A percentile compares a stretch with the other conserved stretches of the same genome.
These are phyloP conservation scores for Erucastrum elatum DNA, from an alignment of 345 rosid genomes.

Conservation along the genomic window DNA sequence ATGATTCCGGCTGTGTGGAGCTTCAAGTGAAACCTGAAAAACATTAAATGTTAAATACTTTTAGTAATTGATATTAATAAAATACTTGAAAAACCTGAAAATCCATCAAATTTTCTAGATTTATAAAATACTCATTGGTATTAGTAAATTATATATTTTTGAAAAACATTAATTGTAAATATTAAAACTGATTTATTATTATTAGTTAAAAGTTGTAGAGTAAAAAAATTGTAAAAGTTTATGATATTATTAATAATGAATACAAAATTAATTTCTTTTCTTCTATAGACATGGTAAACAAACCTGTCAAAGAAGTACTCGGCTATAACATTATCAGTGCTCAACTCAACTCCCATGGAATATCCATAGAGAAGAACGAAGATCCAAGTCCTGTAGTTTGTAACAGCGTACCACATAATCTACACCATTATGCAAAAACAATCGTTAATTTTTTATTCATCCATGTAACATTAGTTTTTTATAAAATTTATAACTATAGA, in stretches of 20 bases:
- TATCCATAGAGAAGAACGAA: constrained; percentile 66
- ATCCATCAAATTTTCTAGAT: no score
- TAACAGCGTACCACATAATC: constrained; percentile 58
- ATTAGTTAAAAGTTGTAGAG: neutral
- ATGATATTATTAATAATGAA: neutral
- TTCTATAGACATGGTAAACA: neutral
- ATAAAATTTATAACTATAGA: neutral
- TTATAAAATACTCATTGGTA: no score
- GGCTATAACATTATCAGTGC: constrained; percentile 67
- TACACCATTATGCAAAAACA: constrained; percentile 2
- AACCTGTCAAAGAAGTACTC: constrained; percentile 73
- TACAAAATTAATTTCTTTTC: neutral
- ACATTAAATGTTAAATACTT: no score
- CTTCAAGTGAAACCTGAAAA: constrained; percentile 41
- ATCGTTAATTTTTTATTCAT: neutral
- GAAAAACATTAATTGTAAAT: no score
- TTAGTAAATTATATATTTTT: no score
- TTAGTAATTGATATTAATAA: no score
- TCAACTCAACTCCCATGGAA: constrained; percentile 67
- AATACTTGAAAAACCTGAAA: no score
- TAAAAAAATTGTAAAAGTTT: neutral
- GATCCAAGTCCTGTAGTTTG: constrained; percentile 69
- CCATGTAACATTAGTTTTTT: no score
- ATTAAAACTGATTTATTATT: no score
- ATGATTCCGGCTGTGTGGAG: constrained; percentile 55